Percentiles rank a stretch among this genome's conserved stretches.
These are phyloP conservation scores for Penicillium paxilli DNA, from an alignment of 495 filamentous ascomycete species.

Conservation along the genomic window DNA sequence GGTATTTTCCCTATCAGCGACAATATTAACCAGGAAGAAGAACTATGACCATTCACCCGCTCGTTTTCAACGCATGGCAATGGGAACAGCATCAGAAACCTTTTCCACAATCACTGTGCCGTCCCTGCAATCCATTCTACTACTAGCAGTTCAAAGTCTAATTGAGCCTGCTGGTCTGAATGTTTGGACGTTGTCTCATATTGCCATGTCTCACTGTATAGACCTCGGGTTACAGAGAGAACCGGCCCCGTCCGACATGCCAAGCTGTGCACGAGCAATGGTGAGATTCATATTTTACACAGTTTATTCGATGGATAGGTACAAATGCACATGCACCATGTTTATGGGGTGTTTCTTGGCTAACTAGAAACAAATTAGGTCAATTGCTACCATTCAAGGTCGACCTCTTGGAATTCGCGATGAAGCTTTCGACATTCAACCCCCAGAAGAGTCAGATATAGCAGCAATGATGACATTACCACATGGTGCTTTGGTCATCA, in stretches of 20 bases:
- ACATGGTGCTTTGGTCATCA: not conserved
- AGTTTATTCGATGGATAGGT: constrained; percentile 25
- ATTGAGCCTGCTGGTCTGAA: constrained; percentile 21
- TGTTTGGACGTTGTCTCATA: constrained; percentile 24
- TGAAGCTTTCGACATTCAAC: constrained; percentile 23
- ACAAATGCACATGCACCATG: not conserved
- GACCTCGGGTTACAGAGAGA: constrained; percentile 27
- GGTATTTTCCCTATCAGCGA: constrained; percentile 23
- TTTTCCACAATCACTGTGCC: constrained; percentile 21
- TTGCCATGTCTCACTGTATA: constrained; percentile 28
- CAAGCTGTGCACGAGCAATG: constrained; percentile 5
- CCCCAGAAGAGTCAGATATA: constrained; percentile 5
- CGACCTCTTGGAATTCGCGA: constrained; percentile 30
- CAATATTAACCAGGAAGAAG: constrained; percentile 23
- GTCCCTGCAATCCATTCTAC: constrained; percentile 17
- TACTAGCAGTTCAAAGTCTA: constrained; percentile 19
- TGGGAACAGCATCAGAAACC: constrained; percentile 16
- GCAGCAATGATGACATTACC: constrained; percentile 2
- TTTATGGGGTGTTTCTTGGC: not conserved
- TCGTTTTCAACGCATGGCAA: constrained; percentile 22
- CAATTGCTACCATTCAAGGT: constrained; percentile 26
- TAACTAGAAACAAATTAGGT: constrained; percentile 10
- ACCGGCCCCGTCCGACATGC: constrained; percentile 9
- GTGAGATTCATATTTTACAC: constrained; percentile 22
- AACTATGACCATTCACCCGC: constrained; percentile 22